phyloP scores from a whole-genome alignment of 148 eudicot genomes.

The Vaccinium macrocarpon region DNA sequence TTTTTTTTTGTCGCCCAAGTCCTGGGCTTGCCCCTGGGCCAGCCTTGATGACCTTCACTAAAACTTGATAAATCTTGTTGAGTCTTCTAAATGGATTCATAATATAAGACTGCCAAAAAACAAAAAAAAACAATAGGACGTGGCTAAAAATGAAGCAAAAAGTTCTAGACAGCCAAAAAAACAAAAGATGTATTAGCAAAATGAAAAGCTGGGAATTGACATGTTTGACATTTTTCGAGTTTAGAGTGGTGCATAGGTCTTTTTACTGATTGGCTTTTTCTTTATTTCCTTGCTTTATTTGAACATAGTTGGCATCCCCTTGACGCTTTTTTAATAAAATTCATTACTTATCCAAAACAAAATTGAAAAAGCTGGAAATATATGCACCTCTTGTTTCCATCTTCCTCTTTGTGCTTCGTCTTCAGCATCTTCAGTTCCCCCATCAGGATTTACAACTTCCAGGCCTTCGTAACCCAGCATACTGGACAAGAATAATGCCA shows the following conservation, averaged over 20 bases:
- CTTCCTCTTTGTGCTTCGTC: constrained; percentile 94
- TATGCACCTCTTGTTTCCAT: constrained; percentile 83
- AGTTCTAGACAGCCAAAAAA: not conserved
- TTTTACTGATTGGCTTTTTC: too few species aligned
- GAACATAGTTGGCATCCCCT: too few species aligned
- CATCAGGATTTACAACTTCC: constrained; percentile 95
- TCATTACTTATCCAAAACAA: too few species aligned
- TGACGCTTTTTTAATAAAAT: too few species aligned
- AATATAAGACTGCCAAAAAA: not conserved
- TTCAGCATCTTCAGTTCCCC: constrained; percentile 87
- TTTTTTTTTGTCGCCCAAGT: too few species aligned
- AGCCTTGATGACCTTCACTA: not conserved
- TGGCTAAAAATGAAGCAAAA: not conserved
- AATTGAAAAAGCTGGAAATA: not conserved
- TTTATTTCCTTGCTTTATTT: too few species aligned
- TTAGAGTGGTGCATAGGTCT: too few species aligned
- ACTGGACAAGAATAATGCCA: constrained; percentile 24
- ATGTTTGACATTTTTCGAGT: too few species aligned
- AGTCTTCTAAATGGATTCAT: not conserved
- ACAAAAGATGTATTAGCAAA: not conserved
- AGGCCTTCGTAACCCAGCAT: constrained; percentile 79
- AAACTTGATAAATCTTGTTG: not conserved
- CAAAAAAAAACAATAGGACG: not conserved
- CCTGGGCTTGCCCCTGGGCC: too few species aligned
- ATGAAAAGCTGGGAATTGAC: not conserved